phyloP scores from a whole-genome alignment of 257 asterid species.

The Striga asiatica region DNA sequence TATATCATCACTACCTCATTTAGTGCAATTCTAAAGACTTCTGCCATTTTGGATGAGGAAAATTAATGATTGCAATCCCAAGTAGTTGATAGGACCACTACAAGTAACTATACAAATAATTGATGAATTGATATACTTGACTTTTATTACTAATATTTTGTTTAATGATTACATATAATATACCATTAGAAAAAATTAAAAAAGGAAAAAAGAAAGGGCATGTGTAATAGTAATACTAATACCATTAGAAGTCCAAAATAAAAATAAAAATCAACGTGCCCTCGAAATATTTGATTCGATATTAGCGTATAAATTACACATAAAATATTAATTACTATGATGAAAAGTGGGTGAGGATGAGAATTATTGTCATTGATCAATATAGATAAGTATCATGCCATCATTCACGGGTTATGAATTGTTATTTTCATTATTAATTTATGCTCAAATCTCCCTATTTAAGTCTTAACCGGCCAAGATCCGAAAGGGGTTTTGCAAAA shows the following conservation, averaged over 20 bases:
- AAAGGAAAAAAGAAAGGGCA: too few relatives aligned
- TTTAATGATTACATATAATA: not conserved
- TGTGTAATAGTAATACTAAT: too few relatives aligned
- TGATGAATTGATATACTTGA: not conserved
- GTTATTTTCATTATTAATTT: too few relatives aligned
- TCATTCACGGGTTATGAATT: not conserved
- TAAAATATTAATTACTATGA: not conserved
- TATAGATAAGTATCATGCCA: conserved; percentile 17
- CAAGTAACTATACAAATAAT: conserved; percentile 2
- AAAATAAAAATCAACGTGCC: conserved; percentile 6
- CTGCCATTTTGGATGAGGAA: conserved; percentile 29
- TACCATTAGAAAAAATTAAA: too few relatives aligned
- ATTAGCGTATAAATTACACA: not conserved
- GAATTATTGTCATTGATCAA: not conserved
- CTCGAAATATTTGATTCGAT: conserved; percentile 3
- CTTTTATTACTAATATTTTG: conserved; percentile 8
- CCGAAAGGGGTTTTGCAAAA: not conserved
- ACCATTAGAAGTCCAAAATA: not conserved
- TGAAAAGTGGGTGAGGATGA: not conserved
- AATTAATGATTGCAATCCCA: conserved; percentile 30
- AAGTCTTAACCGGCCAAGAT: not conserved
- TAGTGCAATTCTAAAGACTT: conserved; percentile 32
- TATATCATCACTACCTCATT: conserved; percentile 27
- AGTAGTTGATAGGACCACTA: conserved; percentile 43
- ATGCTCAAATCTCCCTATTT: not conserved